Conservation (phyloP, 352 stramenopile species). For the Phytophthora litchii region DNA sequence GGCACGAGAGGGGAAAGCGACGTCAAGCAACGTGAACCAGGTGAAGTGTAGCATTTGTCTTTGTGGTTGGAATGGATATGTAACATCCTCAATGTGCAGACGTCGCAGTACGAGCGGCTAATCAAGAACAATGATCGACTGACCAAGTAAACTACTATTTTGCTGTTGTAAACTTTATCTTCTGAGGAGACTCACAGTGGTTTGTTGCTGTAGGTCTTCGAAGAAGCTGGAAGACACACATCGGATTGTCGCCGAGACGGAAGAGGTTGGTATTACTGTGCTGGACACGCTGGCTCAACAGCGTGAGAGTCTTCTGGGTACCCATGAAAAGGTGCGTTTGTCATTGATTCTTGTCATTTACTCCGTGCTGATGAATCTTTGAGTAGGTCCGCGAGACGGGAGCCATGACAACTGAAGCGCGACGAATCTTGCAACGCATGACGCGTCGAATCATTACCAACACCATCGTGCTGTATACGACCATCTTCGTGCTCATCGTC, state of each 20-base stretch:
- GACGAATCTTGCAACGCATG: constrained; percentile 77
- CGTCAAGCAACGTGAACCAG: constrained; percentile 31
- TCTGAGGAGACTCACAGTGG: background rate
- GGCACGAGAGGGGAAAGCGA: constrained; percentile 51
- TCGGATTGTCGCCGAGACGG: constrained; percentile 67
- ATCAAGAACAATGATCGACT: constrained; percentile 71
- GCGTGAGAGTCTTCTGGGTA: constrained; percentile 67
- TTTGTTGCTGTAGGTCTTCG: constrained; percentile 46
- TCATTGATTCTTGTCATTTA: background rate
- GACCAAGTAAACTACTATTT: constrained; percentile 37
- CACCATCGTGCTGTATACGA: constrained; percentile 80
- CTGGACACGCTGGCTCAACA: constrained; percentile 74
- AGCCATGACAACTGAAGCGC: constrained; percentile 66
- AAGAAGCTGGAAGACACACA: constrained; percentile 70
- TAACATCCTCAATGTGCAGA: constrained; percentile 23
- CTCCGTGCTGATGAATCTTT: constrained; percentile 7
- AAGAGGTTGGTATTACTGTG: constrained; percentile 74
- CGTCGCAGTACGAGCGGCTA: constrained; percentile 74
- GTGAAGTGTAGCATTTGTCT: constrained; percentile 17
- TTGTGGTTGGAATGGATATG: background rate
- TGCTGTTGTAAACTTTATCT: background rate
- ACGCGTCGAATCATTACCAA: constrained; percentile 79
- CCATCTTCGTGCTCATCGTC: constrained; percentile 68
- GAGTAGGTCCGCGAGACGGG: constrained; percentile 74
- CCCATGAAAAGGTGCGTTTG: constrained; percentile 64